phyloP scores from a whole-genome alignment of 169 alveolate species.

The Plasmodium vivax region DNA sequence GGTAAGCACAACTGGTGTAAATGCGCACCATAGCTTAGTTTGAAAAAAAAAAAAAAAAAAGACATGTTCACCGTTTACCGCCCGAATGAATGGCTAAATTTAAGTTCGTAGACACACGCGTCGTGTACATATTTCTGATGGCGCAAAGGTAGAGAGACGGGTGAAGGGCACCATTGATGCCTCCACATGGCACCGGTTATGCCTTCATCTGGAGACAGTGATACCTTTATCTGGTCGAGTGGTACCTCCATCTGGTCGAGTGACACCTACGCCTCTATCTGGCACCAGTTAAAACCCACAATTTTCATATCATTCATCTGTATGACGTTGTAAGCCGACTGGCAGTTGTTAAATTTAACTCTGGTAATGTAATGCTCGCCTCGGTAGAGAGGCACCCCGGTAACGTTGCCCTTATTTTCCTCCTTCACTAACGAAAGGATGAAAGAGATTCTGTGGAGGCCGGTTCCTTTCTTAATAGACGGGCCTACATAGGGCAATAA shows the following conservation, averaged over 20 bases:
- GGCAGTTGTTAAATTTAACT: slow-evolving; percentile 61
- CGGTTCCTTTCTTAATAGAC: slow-evolving; percentile 70
- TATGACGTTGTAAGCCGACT: slow-evolving; percentile 29
- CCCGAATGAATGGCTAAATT: not conserved
- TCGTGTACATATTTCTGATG: not conserved
- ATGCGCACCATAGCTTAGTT: not conserved
- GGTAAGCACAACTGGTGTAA: not conserved
- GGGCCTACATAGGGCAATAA: slow-evolving; percentile 72
- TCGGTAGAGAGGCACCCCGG: slow-evolving; percentile 54
- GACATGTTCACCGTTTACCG: not conserved
- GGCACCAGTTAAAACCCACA: slow-evolving; percentile 73
- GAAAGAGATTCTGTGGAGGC: slow-evolving; percentile 60
- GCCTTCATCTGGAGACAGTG: slow-evolving; percentile 60
- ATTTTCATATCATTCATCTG: slow-evolving; percentile 56
- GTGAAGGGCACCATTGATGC: not conserved
- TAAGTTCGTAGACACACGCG: not conserved
- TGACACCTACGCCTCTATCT: slow-evolving; percentile 22
- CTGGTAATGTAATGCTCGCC: slow-evolving; percentile 65
- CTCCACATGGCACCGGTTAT: not conserved
- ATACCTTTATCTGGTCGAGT: no score
- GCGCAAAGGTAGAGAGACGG: not conserved
- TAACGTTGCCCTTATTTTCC: slow-evolving; percentile 35
- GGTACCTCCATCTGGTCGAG: no score
- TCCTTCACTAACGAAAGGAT: slow-evolving; percentile 57
- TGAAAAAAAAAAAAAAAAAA: no score